These are phyloP conservation scores for Epichloe hybrida DNA, from an alignment of 2,329 filamentous ascomycete genomes.

Conservation along the genomic window DNA sequence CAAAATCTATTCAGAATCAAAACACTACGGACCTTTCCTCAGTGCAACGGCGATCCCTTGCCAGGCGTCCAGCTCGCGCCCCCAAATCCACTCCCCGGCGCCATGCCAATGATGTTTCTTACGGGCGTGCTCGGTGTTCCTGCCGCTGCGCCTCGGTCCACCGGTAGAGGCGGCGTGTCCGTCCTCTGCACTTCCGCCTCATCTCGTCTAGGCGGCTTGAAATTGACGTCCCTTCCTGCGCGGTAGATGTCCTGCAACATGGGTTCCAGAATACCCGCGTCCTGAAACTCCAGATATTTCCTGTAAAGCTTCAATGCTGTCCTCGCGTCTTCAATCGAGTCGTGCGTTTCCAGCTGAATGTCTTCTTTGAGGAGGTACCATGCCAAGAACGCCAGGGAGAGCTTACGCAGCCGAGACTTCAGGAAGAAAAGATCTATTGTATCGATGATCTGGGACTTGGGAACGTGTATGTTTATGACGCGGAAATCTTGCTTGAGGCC, in stretches of 20 bases:
- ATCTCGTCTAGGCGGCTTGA: constrained; percentile 36
- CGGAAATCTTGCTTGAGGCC: constrained; percentile 92
- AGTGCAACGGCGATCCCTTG: constrained; percentile 26
- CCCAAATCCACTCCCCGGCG: constrained; percentile 23
- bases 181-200: constrained; percentile 30
- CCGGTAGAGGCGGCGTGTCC: constrained; percentile 39
- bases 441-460: constrained; percentile 80
- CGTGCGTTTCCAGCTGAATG: constrained; percentile 85
- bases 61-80: constrained; percentile 32
- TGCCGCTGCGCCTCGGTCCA: constrained; percentile 16
- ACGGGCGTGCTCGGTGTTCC: constrained; percentile 33
- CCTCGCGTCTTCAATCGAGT: constrained; percentile 87
- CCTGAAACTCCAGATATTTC: constrained; percentile 80
- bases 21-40: not conserved
- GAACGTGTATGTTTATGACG: constrained; percentile 95
- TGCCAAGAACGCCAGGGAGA: constrained; percentile 81
- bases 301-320: constrained; percentile 80
- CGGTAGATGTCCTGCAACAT: constrained; percentile 81
- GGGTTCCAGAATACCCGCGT: constrained; percentile 68
- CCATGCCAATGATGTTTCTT: constrained; percentile 23
- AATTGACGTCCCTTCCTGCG: constrained; percentile 33
- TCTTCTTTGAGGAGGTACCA: constrained; percentile 86
- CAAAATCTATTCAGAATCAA: not conserved
- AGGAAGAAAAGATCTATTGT: constrained; percentile 88
- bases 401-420: constrained; percentile 64